phyloP scores from a whole-genome alignment of 306 rosid species.

The Dryas drummondii region DNA sequence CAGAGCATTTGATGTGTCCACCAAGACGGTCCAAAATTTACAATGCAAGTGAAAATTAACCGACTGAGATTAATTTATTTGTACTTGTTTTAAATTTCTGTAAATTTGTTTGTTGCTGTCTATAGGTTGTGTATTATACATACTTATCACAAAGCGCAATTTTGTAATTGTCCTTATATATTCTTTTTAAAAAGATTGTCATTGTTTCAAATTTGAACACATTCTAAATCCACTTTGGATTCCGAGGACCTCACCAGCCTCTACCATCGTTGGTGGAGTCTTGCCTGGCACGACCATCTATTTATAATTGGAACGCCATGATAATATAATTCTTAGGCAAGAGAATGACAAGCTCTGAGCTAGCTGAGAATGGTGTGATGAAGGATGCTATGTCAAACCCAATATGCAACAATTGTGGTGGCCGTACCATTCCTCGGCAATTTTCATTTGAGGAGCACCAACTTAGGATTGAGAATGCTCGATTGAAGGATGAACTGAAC shows the following conservation, averaged over 20 bases:
- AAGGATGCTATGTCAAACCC: conserved; percentile 75
- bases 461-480: conserved; percentile 72
- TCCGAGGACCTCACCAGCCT: too few relatives aligned
- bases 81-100: background rate
- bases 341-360: conserved; percentile 84
- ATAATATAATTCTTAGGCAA: conserved; percentile 70
- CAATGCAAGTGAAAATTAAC: conserved; percentile 1
- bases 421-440: too few relatives aligned
- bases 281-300: too few relatives aligned
- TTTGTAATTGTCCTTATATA: background rate
- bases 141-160: background rate
- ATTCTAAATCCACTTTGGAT: too few relatives aligned
- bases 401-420: conserved; percentile 69
- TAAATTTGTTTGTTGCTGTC: background rate
- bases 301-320: conserved; percentile 71
- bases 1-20: background rate
- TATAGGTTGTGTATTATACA: background rate
- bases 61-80: background rate
- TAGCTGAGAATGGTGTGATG: conserved; percentile 66
- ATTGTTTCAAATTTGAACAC: background rate
- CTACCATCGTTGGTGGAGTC: too few relatives aligned
- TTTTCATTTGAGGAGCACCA: conserved; percentile 77
- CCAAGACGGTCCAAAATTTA: background rate
- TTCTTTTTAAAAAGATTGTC: background rate
- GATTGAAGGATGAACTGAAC: conserved; percentile 68